Base-by-base conservation (phyloP, 805 yeast genomes). In the Scheffersomyces amazonensis region DNA sequence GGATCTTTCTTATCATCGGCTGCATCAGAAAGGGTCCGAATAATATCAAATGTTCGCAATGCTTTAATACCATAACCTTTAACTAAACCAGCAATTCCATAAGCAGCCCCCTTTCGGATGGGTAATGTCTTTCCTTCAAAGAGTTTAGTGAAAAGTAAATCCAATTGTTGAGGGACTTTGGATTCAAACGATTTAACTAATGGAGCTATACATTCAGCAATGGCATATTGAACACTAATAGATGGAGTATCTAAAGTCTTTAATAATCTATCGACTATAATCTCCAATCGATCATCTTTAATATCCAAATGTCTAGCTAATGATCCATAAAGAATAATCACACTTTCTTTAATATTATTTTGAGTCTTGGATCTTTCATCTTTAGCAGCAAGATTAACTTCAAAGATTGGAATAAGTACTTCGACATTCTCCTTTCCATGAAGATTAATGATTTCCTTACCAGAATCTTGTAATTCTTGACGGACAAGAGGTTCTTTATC, bases 81-180 rank as follows among this genome's bases (percentile, higher is more conserved):
- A 2, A 86, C 91, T 32, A 93, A 63, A 46, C 99, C 99, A 16
- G 98, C 86, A 50, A 93, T 75, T 60, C 98, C 99, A 65, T 87
- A 89, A 1, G 98, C 98, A 2, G 96, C 91, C 54, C 98, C 99
- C 47, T 91, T 76, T 56, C 96, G 75, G n/a, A 71, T 68, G 1
- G 76, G 75, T 27, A 68, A 53, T 2, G 64, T 48, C 22, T 66
- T 64, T 2, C 79, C 80, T 7, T 62, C 57, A 53, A 86, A 79
- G 18, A 90, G 65, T 47, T 75, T 79, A 5, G 67, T 76, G 53
- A 86, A 75, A 35, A 89, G 65, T 3, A 53, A 48, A 25, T 81
- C 84, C 40, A 87, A 63, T 47, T 83, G 78, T 1, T 62, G 58
- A 19, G 73, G 74, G 20, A 83, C 71, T 12, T 70, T 66, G 2